A percentile compares a stretch with the other conserved stretches of the same genome.
These are phyloP conservation scores for Malus hybrid DNA, from an alignment of 331 rosid genomes.

Conservation along the genomic window DNA sequence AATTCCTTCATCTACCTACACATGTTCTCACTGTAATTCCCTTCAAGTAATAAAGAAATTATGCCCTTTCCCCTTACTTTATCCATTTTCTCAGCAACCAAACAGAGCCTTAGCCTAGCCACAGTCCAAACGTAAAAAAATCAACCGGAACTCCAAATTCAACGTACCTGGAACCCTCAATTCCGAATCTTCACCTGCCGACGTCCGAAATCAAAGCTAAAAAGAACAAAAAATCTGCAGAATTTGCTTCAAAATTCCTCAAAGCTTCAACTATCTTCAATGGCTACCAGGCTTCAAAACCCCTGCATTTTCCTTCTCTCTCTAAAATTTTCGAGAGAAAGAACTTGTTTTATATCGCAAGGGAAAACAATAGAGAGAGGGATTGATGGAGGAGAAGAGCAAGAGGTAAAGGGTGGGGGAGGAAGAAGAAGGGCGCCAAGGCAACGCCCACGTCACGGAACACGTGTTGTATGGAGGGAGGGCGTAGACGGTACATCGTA, in stretches of 20 bases:
- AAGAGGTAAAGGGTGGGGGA: conserved; percentile 4
- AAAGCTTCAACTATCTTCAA: conserved; percentile 28
- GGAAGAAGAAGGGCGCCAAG: conserved; percentile 39
- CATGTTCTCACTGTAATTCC: background rate
- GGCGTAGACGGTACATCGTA: conserved; percentile 41
- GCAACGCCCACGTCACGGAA: conserved; percentile 66
- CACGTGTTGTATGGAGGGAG: conserved; percentile 54
- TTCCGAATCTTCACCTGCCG: conserved; percentile 7
- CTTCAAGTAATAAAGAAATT: background rate
- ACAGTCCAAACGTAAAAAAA: background rate
- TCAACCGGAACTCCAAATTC: conserved; percentile 6
- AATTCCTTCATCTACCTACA: background rate
- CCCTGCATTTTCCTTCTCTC: conserved; percentile 36
- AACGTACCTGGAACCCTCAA: conserved; percentile 36
- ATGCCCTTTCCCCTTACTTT: conserved; percentile 2
- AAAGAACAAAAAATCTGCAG: background rate
- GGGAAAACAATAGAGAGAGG: background rate
- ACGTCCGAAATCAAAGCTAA: background rate
- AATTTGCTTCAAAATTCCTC: background rate
- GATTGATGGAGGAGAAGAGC: background rate
- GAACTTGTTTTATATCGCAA: background rate
- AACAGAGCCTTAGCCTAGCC: conserved; percentile 7
- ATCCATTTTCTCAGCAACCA: conserved; percentile 18
- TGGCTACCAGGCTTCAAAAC: conserved; percentile 6
- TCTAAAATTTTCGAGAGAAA: conserved; percentile 17